Evolutionary conservation across 2,329 filamentous ascomycete species (phyloP), one percentile per base, ranked within the genome.

Genomic region (Aspergillus neotritici): DNA sequence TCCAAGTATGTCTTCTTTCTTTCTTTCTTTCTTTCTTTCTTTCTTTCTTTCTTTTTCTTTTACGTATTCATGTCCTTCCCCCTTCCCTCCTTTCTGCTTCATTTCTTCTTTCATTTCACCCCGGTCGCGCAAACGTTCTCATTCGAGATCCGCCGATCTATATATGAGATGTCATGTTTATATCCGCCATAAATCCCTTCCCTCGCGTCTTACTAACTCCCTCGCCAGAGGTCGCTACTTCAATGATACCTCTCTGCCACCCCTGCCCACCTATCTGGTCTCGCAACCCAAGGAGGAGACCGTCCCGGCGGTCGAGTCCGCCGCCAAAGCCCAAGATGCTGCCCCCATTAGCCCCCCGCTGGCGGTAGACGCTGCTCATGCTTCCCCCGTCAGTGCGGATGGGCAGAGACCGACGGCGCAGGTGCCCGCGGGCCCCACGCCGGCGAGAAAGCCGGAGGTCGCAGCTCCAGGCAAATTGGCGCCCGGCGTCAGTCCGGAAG

Each of bases 181-280:
- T 34, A 12, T 36, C 13, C 15, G 35, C 12, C 11, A 32, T 7
- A n/a, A 9, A 14, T 17, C 34, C 16, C 10, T 34, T 38, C 31
- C 21, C 35, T 32, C 44, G 21, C 37, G 36, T 46, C 31, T 44
- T 44, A 36, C 45, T 52, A 41, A 48, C 35, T 34, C 8, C 37
- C 17, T 40, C 43, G 33, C 46, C 54, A 80, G 78, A 71, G 75
- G 75, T 54, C 75, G 72, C 48, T 70, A 69, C 58, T 82, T 80
- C 64, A 68, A 78, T 60, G 75, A 78, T 62, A 62, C 70, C 51
- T 76, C 76, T 40, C 68, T 79, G 33, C 75, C 72, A 48, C 52
- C 61, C 31, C 61, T 66, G 48, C 56, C 64, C 52, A 45, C 48
- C 50, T 43, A 55, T 58, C 33, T 39, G 51, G 41, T 51, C 51